These are phyloP conservation scores for Dovyalis caffra DNA, from an alignment of 345 rosid genomes.

Conservation along the genomic window DNA sequence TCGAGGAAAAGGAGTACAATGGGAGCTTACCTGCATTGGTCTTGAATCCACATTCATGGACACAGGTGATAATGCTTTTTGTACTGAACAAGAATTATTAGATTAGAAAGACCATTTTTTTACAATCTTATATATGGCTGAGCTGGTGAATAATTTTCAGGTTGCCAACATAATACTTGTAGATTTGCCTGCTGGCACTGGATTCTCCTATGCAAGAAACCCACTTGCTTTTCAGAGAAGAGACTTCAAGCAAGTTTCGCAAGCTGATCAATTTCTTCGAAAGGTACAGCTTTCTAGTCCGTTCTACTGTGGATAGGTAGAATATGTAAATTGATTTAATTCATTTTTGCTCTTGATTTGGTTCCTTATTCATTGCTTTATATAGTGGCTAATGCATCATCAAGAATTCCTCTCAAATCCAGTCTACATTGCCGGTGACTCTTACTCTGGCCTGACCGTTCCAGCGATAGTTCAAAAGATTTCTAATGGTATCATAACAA, in stretches of 20 bases:
- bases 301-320: too few relatives aligned
- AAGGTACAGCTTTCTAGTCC: constrained; percentile 39
- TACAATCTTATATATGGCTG: neutral
- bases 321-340: neutral
- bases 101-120: neutral
- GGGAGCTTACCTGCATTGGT: too few relatives aligned
- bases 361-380: neutral
- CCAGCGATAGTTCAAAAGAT: constrained; percentile 56
- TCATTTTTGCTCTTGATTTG: too few relatives aligned
- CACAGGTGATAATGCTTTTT: too few relatives aligned
- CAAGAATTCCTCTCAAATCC: too few relatives aligned
- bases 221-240: too few relatives aligned
- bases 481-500: constrained; percentile 40
- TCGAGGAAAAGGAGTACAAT: constrained; percentile 50
- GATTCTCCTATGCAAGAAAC: too few relatives aligned
- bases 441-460: constrained; percentile 55
- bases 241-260: too few relatives aligned
- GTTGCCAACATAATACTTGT: constrained; percentile 63
- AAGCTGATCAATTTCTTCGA: constrained; percentile 47
- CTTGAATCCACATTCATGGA: too few relatives aligned
- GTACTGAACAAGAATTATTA: neutral
- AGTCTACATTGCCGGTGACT: too few relatives aligned
- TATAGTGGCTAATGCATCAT: constrained; percentile 59
- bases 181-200: too few relatives aligned
- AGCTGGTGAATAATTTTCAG: constrained; percentile 25